Conservation (phyloP, 176 grass and related monocot species). For the Tillandsia fasciculata region DNA sequence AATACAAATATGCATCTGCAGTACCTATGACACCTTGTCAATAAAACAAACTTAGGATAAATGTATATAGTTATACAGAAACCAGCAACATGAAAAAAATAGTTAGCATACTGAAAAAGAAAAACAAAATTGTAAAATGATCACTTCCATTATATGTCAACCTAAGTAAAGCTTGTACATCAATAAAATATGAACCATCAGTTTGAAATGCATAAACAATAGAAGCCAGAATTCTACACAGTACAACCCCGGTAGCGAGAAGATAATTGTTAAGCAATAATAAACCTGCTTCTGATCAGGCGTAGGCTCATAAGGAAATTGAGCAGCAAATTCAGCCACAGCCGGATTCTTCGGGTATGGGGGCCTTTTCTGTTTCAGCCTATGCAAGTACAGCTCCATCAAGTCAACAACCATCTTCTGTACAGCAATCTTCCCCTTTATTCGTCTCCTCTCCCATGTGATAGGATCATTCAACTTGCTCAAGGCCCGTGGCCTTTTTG, state of each 20-base stretch:
- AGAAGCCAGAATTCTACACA: too few species aligned
- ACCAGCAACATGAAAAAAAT: too few species aligned
- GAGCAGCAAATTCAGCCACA: constrained; percentile 58
- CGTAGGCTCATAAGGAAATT: constrained; percentile 89
- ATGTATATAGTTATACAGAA: neutral
- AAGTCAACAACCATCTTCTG: constrained; percentile 96
- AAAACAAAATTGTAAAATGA: too few species aligned
- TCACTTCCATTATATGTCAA: too few species aligned
- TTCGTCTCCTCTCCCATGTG: constrained; percentile 79
- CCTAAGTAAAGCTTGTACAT: too few species aligned
- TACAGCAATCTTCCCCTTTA: constrained; percentile 90
- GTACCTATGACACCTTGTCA: neutral
- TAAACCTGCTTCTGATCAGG: constrained; percentile 75
- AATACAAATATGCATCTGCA: neutral
- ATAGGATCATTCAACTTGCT: constrained; percentile 75
- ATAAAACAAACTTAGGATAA: constrained; percentile 23
- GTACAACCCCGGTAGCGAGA: too few species aligned
- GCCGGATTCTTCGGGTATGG: constrained; percentile 39
- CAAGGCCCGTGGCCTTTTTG: constrained; percentile 58
- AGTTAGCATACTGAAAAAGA: too few species aligned
- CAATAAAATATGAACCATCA: too few species aligned
- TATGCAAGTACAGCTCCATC: constrained; percentile 90
- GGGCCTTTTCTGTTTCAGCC: constrained; percentile 68
- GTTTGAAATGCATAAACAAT: too few species aligned
- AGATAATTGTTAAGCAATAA: neutral